A percentile compares a stretch with the other conserved stretches of the same genome.
phyloP scores from a whole-genome alignment of 768 basidiomycete species.

The Fomitopsis serialis region DNA sequence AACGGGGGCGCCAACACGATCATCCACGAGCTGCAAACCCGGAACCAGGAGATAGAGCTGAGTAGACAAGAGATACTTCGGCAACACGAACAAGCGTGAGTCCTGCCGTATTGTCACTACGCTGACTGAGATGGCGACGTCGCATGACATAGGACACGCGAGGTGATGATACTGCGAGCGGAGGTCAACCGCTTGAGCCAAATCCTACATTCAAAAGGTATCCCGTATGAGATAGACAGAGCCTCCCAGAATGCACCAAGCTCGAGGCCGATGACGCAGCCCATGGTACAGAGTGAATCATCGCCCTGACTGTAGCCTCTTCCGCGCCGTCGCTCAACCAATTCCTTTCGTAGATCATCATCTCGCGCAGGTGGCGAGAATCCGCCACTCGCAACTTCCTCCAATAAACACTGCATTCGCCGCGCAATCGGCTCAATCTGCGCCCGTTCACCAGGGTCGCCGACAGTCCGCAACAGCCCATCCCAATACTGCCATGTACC shows the following conservation, averaged over 20 bases:
- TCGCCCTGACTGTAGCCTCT: neutral
- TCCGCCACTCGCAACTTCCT: neutral
- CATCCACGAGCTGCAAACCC: slow-evolving; percentile 19
- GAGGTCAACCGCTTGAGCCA: slow-evolving; percentile 4
- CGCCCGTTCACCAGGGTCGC: slow-evolving; percentile 7
- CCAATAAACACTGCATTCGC: slow-evolving; percentile 2
- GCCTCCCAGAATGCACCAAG: no score
- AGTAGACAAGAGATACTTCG: slow-evolving; percentile 10
- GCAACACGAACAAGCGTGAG: slow-evolving; percentile 9
- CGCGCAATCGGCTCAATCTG: slow-evolving; percentile 1
- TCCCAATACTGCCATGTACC: neutral
- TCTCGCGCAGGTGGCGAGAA: neutral
- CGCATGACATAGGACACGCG: slow-evolving; percentile 5
- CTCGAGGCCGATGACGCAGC: no score
- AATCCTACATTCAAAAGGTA: neutral
- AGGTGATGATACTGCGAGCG: slow-evolving; percentile 9
- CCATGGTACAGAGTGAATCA: no score
- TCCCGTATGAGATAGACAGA: neutral
- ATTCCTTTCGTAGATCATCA: neutral
- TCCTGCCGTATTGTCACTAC: neutral
- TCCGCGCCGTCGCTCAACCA: neutral
- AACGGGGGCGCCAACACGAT: slow-evolving; percentile 10
- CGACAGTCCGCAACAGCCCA: neutral
- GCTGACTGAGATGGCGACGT: neutral
- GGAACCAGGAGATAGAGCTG: slow-evolving; percentile 19